phyloP scores from a whole-genome alignment of 352 stramenopile genomes.

The Phytophthora foliorum region DNA sequence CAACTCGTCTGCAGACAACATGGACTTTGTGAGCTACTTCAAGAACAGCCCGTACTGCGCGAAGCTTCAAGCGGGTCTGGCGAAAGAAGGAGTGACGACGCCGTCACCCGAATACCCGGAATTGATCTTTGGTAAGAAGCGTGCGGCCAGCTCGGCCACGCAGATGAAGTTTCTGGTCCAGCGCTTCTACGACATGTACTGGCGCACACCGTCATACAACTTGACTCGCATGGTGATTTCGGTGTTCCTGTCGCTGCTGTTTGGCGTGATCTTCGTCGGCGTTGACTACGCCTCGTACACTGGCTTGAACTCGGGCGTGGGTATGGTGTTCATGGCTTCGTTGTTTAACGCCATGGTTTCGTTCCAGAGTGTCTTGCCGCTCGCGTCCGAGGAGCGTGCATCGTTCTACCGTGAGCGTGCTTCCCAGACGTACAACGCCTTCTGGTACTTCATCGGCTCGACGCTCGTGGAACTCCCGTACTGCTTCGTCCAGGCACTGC shows the following conservation, averaged over 20 bases:
- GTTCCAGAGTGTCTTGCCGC: constrained; percentile 60
- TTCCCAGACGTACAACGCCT: constrained; percentile 38
- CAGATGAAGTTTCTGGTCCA: constrained; percentile 43
- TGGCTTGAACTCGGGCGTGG: constrained; percentile 49
- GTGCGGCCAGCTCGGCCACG: constrained; percentile 26
- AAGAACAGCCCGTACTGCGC: constrained; percentile 22
- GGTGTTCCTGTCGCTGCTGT: constrained; percentile 69
- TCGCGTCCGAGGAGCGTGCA: constrained; percentile 77
- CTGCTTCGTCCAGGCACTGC: constrained; percentile 20
- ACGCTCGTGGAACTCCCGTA: constrained; percentile 40
- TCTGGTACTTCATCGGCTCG: constrained; percentile 62
- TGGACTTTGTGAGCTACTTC: constrained; percentile 42
- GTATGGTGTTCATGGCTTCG: constrained; percentile 74
- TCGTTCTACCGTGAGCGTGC: constrained; percentile 79
- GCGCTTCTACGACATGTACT: constrained; percentile 49
- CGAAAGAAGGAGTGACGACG: constrained; percentile 32
- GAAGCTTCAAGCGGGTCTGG: constrained; percentile 19
- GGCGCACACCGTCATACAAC: constrained; percentile 74
- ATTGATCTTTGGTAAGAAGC: constrained; percentile 43
- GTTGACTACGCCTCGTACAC: constrained; percentile 45
- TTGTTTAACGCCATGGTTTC: constrained; percentile 42
- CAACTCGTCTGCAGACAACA: constrained; percentile 24
- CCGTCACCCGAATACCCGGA: constrained; percentile 30
- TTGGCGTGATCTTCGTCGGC: constrained; percentile 68
- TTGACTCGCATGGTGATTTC: constrained; percentile 68